Base-by-base conservation (phyloP, 306 rosid species). In the Cucumis cinereus region DNA sequence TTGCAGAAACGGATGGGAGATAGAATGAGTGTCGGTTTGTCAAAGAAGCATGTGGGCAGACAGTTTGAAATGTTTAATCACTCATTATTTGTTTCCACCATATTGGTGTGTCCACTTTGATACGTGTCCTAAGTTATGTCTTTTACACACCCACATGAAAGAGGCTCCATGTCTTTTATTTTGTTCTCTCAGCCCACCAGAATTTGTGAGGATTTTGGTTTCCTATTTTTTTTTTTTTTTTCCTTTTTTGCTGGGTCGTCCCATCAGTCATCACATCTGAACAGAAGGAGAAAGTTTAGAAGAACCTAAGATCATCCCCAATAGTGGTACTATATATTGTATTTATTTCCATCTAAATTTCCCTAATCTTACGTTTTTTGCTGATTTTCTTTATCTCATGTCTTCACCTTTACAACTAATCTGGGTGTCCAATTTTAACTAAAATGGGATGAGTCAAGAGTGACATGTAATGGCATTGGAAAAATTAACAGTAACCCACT, bases 41-140 rank as follows among this genome's bases (percentile, higher is more conserved):
- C 72, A 38, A 20, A 67, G 73, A 24, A 5, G 73, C 75, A 70
- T 70, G 75, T 70, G 75, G 58, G 75, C 75, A 70, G 75, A 70
- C 75, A 70, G 57, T 45, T 43, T 15, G 57, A 70, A 70, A 23
- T 70, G 54, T 70, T 70, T 19, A 36, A 38, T 66, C 57, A 24
- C 57, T 22, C 57, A 70, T 70, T 70, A 70, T 24, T 67, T 67
- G 10, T 50, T 67, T 41, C n/a, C 49, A 43, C 73, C 74, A 68
- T 68, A 68, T 71, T 71, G 49, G 59, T 71, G 22, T 71, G 38
- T 71, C 57, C 41, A 49, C 16, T 71, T 53, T 71, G 43, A 14
- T 45, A 45, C 41, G 75, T 71, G 75, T 71, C 59, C 41, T 26
- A 24, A 71, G 58, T 28, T 26, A 24, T 26, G 75, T 19, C 28